A percentile compares a stretch with the other conserved stretches of the same genome.
Evolutionary conservation across 371 early-diverging fungal species (phyloP).

Genomic region (Gilbertella persicaria): DNA sequence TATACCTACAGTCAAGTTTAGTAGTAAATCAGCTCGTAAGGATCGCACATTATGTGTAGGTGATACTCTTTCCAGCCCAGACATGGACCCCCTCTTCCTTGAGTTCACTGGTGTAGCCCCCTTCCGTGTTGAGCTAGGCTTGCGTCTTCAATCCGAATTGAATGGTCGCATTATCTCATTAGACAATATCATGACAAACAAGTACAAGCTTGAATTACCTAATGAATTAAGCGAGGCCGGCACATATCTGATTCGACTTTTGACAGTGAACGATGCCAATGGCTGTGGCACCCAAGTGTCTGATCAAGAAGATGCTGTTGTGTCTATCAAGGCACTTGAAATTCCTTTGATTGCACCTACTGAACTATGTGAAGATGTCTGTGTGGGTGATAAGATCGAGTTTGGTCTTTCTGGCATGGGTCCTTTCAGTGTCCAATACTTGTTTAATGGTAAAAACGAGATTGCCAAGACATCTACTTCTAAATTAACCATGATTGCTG

Average conservation of each 20-base stretch:
- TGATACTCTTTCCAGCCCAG: slow-evolving; percentile 29
- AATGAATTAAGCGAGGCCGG: slow-evolving; percentile 40
- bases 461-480: slow-evolving; percentile 33
- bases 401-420: slow-evolving; percentile 46
- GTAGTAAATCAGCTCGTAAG: slow-evolving; percentile 6
- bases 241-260: slow-evolving; percentile 35
- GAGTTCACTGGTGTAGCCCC: slow-evolving; percentile 52
- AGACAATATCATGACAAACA: slow-evolving; percentile 32
- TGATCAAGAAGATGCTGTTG: slow-evolving; percentile 16
- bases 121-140: slow-evolving; percentile 39
- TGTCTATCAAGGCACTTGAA: slow-evolving; percentile 41
- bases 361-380: slow-evolving; percentile 37
- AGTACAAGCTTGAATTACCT: slow-evolving; percentile 30
- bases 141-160: slow-evolving; percentile 39
- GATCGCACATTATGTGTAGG: slow-evolving; percentile 50
- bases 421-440: slow-evolving; percentile 45
- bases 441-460: slow-evolving; percentile 41
- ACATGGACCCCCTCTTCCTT: slow-evolving; percentile 35
- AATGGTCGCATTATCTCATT: slow-evolving; percentile 28
- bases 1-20: slow-evolving; percentile 43
- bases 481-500: slow-evolving; percentile 44
- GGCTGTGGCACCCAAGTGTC: slow-evolving; percentile 35
- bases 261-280: slow-evolving; percentile 44
- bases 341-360: slow-evolving; percentile 45
- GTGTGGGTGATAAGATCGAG: slow-evolving; percentile 55